Conservation (phyloP, 768 basidiomycete genomes). For the Termitomyces sp. region DNA sequence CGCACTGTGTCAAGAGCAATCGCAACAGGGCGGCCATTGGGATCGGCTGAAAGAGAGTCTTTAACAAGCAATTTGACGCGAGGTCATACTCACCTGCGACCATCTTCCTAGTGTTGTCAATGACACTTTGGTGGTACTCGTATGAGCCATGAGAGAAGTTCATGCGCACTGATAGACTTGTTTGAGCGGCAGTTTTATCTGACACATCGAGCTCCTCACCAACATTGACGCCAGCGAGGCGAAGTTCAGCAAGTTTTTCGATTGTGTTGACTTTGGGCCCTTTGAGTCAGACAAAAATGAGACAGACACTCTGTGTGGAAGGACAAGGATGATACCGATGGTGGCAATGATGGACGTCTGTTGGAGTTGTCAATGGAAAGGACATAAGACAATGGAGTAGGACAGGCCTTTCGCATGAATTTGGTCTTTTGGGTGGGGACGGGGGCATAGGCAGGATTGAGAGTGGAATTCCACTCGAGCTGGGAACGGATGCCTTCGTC, state of each 20-base stretch:
- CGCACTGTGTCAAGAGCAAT: slow-evolving; percentile 96
- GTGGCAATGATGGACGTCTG: slow-evolving; percentile 98
- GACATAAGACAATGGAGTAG: background rate
- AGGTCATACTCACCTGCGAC: slow-evolving; percentile 52
- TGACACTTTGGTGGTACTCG: slow-evolving; percentile 98
- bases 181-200: background rate
- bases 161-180: slow-evolving; percentile 78
- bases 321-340: slow-evolving; percentile 59
- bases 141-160: slow-evolving; percentile 99
- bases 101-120: slow-evolving; percentile 93
- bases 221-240: slow-evolving; percentile 94
- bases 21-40: slow-evolving; percentile 85
- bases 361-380: background rate
- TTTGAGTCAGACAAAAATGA: slow-evolving; percentile 23
- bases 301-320: background rate
- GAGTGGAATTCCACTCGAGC: slow-evolving; percentile 87
- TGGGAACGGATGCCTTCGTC: slow-evolving; percentile 66
- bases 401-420: slow-evolving; percentile 81
- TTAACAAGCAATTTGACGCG: slow-evolving; percentile 4
- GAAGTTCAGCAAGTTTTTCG: slow-evolving; percentile 81
- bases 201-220: slow-evolving; percentile 49
- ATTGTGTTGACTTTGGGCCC: slow-evolving; percentile 93
- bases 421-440: slow-evolving; percentile 76
- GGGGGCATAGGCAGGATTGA: slow-evolving; percentile 69
- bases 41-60: slow-evolving; percentile 42